phyloP scores from a whole-genome alignment of 805 yeast genomes.

The Spathaspora hagerdaliae region DNA sequence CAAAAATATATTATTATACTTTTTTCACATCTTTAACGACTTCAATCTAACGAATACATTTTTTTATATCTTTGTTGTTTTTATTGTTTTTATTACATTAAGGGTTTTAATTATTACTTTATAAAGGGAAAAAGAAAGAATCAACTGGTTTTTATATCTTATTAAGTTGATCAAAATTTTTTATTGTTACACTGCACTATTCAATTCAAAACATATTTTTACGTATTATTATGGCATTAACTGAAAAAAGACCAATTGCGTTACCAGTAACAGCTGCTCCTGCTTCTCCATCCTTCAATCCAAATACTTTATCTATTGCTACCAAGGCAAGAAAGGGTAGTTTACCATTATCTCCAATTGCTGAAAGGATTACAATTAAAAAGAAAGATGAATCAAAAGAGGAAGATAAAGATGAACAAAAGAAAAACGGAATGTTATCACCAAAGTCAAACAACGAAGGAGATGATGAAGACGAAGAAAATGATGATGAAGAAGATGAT shows the following conservation, averaged over 20 bases:
- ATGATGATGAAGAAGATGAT: slow-evolving; percentile 19
- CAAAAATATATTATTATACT: no score
- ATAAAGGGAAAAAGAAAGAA: no score
- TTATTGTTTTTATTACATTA: no score
- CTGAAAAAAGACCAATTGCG: slow-evolving; percentile 62
- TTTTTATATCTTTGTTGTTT: no score
- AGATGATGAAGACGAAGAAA: slow-evolving; percentile 14
- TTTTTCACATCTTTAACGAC: no score
- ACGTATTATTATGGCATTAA: slow-evolving; percentile 48
- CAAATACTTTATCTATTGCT: slow-evolving; percentile 19
- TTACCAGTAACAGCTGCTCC: slow-evolving; percentile 48
- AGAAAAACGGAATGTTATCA: neutral
- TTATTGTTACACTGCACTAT: no score
- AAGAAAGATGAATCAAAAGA: neutral
- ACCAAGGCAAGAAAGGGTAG: slow-evolving; percentile 2
- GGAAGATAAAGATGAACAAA: neutral
- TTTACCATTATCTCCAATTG: neutral
- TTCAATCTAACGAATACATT: no score
- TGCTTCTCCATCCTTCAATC: slow-evolving; percentile 39
- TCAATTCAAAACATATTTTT: no score
- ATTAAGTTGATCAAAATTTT: no score
- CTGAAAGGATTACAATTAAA: neutral
- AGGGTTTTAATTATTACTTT: no score
- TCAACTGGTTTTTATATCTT: no score
- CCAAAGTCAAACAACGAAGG: slow-evolving; percentile 4